Base-by-base conservation (phyloP, 371 early-diverging fungal species). In the Mortierella polycephala region DNA sequence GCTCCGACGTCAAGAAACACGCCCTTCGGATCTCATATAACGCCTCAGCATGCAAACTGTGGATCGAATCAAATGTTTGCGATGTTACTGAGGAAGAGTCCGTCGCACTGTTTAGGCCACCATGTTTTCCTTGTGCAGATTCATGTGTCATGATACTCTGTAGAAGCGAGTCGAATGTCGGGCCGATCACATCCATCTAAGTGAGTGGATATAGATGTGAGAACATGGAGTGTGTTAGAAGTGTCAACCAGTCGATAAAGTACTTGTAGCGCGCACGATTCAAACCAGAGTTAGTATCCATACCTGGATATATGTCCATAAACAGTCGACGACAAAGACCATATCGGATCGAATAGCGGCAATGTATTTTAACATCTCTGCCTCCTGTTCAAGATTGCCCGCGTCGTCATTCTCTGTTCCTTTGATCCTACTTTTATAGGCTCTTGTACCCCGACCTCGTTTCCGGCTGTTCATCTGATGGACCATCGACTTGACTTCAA, bases 291-390 rank as follows among this genome's bases (percentile, higher is more conserved):
- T 10, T 10, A 5, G 40, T 2, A 30, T 18, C 44, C 40, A 13
- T 83, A 91, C 93, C 88, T 94, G 94, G 9, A 93, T 76, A 82
- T 94, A 92, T 14, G 83, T 83, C 94, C 94, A 94, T 37, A 93
- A 66, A 21, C 88, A 83, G 72, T 93, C 91, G 2, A 93, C 83
- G 83, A 93, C 92, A 80, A 88, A 92, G 18, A 89, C 69, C 93
- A 94, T 94, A 7, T 80, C 70, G 0, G 85, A 75, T 20, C 93
- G 82, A 49, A 90, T 59, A 7, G 73, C 50, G 67, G 72, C 89
- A 86, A 93, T 5, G 84, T 83, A n/a, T 67, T 47, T 61, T 72
- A 74, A 58, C 75, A 84, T 47, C 74, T 75, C 62, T 62, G 70
- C 11, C 58, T 83, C 71, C 71, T 75, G 62, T 40, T 63, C 53